Conservation (phyloP, 2,329 filamentous ascomycete species). For the Botryotinia convoluta region DNA sequence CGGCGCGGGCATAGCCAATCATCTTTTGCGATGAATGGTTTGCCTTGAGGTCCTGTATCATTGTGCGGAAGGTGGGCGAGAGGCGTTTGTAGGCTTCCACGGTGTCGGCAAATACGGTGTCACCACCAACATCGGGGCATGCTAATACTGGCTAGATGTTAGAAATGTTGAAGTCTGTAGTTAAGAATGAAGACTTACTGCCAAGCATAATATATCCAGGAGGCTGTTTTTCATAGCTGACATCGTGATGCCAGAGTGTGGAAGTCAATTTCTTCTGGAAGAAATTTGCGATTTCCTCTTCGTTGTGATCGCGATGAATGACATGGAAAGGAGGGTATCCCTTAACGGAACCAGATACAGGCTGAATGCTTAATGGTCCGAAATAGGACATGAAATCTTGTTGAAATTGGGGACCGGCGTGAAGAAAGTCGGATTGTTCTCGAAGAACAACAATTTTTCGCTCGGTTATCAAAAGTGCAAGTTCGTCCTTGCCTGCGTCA, state of each 20-base stretch:
- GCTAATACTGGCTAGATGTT: constrained; percentile 15
- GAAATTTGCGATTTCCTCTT: constrained; percentile 58
- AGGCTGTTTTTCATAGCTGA: constrained; percentile 68
- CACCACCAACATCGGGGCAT: constrained; percentile 56
- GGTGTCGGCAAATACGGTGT: constrained; percentile 69
- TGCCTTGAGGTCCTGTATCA: constrained; percentile 58
- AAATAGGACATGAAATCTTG: constrained; percentile 59
- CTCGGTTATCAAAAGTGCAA: constrained; percentile 44
- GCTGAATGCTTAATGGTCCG: constrained; percentile 66
- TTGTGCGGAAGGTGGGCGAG: constrained; percentile 38
- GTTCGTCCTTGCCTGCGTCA: constrained; percentile 42
- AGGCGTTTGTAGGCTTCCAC: constrained; percentile 59
- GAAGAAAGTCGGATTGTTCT: constrained; percentile 46
- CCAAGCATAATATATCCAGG: constrained; percentile 65
- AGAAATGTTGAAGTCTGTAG: background rate
- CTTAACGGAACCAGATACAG: constrained; percentile 63
- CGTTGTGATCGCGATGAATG: constrained; percentile 62
- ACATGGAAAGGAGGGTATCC: constrained; percentile 60
- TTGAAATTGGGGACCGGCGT: constrained; percentile 61
- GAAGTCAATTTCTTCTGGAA: constrained; percentile 62
- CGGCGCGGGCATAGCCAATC: constrained; percentile 52
- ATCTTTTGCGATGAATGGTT: constrained; percentile 58
- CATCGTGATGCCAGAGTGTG: constrained; percentile 66
- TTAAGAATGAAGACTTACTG: constrained; percentile 20
- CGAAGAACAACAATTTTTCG: constrained; percentile 50